Conservation (phyloP, 225 moss, liverwort and hornwort genomes). For the Takakia lepidozioides region DNA sequence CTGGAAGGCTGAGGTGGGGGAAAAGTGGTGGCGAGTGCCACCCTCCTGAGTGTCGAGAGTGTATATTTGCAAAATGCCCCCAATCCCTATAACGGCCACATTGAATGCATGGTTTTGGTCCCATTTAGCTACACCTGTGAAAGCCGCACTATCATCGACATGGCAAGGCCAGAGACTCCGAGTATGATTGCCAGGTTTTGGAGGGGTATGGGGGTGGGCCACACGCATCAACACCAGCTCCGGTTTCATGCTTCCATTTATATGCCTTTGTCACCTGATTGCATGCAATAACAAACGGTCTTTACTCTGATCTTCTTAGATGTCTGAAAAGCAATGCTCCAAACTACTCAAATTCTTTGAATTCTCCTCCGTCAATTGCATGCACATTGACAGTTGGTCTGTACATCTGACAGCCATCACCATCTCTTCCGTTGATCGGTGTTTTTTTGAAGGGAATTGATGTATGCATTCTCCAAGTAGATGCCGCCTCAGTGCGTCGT, state of each 20-base stretch:
- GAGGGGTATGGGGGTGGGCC: neutral
- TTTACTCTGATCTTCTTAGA: no score
- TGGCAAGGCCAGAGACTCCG: slow-evolving; percentile 4
- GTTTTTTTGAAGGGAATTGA: no score
- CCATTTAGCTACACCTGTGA: slow-evolving; percentile 28
- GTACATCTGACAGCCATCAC: no score
- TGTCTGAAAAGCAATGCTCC: no score
- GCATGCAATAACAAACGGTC: no score
- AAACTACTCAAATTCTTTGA: no score
- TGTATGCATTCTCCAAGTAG: no score
- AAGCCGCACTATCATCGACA: neutral
- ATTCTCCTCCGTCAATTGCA: no score
- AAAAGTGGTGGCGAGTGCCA: slow-evolving; percentile 17
- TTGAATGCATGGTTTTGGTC: slow-evolving; percentile 31
- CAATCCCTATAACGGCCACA: slow-evolving; percentile 14
- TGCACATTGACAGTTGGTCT: no score
- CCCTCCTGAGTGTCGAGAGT: slow-evolving; percentile 12
- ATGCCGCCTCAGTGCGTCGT: no score
- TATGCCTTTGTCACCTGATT: no score
- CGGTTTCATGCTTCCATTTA: slow-evolving; percentile 8
- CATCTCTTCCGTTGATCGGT: no score
- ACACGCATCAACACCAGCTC: slow-evolving; percentile 12
- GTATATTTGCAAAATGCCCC: slow-evolving; percentile 27
- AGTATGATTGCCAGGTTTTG: neutral
- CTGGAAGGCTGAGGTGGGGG: slow-evolving; percentile 18